Conservation (phyloP, 139 green algal species). For the Chlorella sp. region DNA sequence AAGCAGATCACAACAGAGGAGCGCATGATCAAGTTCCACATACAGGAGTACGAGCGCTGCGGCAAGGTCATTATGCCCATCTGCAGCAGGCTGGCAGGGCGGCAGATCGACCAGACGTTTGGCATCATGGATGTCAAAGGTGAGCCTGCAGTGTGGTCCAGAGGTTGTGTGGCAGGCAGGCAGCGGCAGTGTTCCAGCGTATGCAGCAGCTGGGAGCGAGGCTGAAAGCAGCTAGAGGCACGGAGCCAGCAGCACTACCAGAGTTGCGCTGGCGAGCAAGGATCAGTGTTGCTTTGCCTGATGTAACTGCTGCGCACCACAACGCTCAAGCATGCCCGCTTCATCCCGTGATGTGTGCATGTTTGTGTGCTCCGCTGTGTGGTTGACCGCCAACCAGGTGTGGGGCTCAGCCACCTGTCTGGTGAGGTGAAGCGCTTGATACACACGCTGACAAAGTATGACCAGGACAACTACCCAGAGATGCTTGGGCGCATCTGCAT, state of each 20-base stretch:
- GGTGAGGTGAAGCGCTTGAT: slow-evolving; percentile 55
- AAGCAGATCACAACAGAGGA: slow-evolving; percentile 74
- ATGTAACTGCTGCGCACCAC: too few species aligned
- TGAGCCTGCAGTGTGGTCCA: too few species aligned
- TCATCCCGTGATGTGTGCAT: too few species aligned
- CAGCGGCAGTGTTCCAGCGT: too few species aligned
- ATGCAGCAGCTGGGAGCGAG: too few species aligned
- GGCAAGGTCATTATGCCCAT: slow-evolving; percentile 76
- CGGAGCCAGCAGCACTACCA: too few species aligned
- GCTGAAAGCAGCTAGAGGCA: too few species aligned
- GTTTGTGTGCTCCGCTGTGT: too few species aligned
- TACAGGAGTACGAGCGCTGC: slow-evolving; percentile 72
- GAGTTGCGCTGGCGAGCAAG: too few species aligned
- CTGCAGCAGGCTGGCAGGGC: slow-evolving; percentile 50
- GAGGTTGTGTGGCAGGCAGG: too few species aligned
- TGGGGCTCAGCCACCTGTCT: slow-evolving; percentile 66
- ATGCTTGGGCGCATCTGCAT: slow-evolving; percentile 69
- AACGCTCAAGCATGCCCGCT: too few species aligned
- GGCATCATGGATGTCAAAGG: slow-evolving; percentile 86
- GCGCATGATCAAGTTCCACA: slow-evolving; percentile 82
- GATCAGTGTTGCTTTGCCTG: too few species aligned
- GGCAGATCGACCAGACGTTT: slow-evolving; percentile 78
- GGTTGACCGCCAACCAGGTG: slow-evolving; percentile 51
- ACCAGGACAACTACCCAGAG: slow-evolving; percentile 81
- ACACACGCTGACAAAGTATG: slow-evolving; percentile 42